Base-by-base conservation (phyloP, 2,329 filamentous ascomycete genomes). In the Teratosphaeria viscida region DNA sequence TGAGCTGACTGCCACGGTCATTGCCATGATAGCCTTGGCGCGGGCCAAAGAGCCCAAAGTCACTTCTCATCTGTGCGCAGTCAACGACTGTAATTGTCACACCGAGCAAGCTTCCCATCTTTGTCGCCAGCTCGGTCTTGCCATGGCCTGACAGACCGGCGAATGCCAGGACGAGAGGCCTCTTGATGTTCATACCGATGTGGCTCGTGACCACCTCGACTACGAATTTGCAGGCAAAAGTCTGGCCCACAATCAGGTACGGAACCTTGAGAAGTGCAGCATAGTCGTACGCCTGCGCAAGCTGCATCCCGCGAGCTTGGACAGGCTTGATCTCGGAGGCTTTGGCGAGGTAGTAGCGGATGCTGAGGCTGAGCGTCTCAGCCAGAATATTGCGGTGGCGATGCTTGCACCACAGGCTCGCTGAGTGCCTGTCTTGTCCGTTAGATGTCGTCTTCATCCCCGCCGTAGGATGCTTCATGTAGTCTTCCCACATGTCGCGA, bases 121-220 rank as follows among this genome's bases (percentile, higher is more conserved):
- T 67, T 14, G 70, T 69, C 0, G 78, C 77, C 12, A 81, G 65
- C 60, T 80, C 77, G 0, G 78, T 80, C 66, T 81, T 81, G 4
- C 79, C 79, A 60, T 81, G 78, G 0, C 78, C 78, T 39, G 75
- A 77, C 0, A 76, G 75, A 0, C 78, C 79, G 3, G 76, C 75
- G 56, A 79, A 79, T 1, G 74, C 68, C 6, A 79, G 29, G 2
- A 60, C 60, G 3, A 62, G 53, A 11, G 58, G 60, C 3, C 6
- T 34, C 10, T 32, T 14, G 27, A 55, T 34, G 27, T 49, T 49
- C 57, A 59, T 59, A 8, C 52, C 52, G n/a, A 59, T 49, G 35
- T 59, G 57, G 10, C 27, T 34, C 11, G 57, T 23, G 10, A 59
- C 57, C 3, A 32, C 12, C 7, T 59, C 35, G 52, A 55, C 57